Base-by-base conservation (phyloP, 768 basidiomycete species). In the Lentinula guzmanii region DNA sequence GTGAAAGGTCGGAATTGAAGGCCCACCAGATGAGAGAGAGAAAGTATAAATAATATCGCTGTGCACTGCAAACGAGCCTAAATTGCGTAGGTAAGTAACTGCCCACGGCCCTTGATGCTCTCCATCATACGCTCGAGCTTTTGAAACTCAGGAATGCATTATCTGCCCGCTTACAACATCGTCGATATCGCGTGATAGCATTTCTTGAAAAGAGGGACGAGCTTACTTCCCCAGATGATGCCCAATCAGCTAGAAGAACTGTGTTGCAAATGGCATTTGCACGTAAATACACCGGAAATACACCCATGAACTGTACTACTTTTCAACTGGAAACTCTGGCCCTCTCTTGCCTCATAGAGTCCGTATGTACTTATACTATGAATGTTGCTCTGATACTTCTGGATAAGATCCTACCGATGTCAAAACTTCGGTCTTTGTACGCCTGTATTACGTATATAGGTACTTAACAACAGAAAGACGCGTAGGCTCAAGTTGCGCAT, bases 21-120 rank as follows among this genome's bases (percentile, higher is more conserved):
- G 18, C 24, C 16, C 18, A 24, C 16, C 53, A 3, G 37, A 18
- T 11, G 34, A 39, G 34, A 54, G n/a, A 37, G 34, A 35, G 46
- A 24, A 37, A 42, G 55, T 56, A 56, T 56, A 56, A 56, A 56
- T 56, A 56, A 28, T 48, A 24, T 48, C 46, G 46, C 46, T 48
- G 43, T 45, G 46, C 46, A 48, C 46, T 48, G 46, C 46, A 45
- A 45, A 48, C 18, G 46, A 48, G 46, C 46, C 18, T 48, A 48
- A 48, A 48, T 48, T 48, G 46, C 46, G 46, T 48, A 48, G 46
- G 46, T 48, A 43, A 43, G 15, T 41, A 39, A 39, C 46, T 48
- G 18, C 46, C 46, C 46, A 48, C 46, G 46, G 46, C 46, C 46
- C 46, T 18, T 18, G 46, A 48, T 24, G 46, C 46, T 18, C 43